Conservation (phyloP, 2,329 filamentous ascomycete species). For the Magnaporthiopsis poae region DNA sequence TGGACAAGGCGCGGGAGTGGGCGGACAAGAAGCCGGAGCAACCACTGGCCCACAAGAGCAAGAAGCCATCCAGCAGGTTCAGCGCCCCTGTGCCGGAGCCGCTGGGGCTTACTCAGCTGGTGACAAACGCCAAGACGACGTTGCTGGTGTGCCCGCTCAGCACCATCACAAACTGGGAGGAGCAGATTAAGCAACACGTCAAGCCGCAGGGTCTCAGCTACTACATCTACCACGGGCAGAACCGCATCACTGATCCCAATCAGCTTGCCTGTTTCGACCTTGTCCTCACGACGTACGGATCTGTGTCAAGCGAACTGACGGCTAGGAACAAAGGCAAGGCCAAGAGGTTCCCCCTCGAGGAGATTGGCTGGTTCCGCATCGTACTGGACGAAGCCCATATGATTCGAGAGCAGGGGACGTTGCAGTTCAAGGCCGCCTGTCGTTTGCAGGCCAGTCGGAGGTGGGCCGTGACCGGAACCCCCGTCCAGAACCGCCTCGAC, state of each 20-base stretch:
- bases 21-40: constrained; percentile 42
- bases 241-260: constrained; percentile 58
- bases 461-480: constrained; percentile 96
- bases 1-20: constrained; percentile 55
- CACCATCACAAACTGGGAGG: constrained; percentile 87
- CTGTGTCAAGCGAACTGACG: constrained; percentile 68
- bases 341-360: constrained; percentile 56
- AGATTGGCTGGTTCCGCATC: constrained; percentile 84
- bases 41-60: constrained; percentile 29
- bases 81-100: constrained; percentile 30
- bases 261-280: constrained; percentile 68
- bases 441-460: constrained; percentile 68
- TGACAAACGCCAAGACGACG: constrained; percentile 65
- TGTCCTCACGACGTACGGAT: constrained; percentile 87
- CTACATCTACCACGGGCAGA: constrained; percentile 79
- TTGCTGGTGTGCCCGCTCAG: constrained; percentile 82
- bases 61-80: constrained; percentile 26
- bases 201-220: constrained; percentile 53
- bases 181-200: constrained; percentile 79
- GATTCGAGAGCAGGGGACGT: constrained; percentile 75
- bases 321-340: constrained; percentile 51
- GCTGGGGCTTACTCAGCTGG: constrained; percentile 41
- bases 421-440: constrained; percentile 77
- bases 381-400: constrained; percentile 91
- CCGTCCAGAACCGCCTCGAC: constrained; percentile 85